Conservation (phyloP, 2,329 filamentous ascomycete genomes). For the Sarocladiaceae sp. region DNA sequence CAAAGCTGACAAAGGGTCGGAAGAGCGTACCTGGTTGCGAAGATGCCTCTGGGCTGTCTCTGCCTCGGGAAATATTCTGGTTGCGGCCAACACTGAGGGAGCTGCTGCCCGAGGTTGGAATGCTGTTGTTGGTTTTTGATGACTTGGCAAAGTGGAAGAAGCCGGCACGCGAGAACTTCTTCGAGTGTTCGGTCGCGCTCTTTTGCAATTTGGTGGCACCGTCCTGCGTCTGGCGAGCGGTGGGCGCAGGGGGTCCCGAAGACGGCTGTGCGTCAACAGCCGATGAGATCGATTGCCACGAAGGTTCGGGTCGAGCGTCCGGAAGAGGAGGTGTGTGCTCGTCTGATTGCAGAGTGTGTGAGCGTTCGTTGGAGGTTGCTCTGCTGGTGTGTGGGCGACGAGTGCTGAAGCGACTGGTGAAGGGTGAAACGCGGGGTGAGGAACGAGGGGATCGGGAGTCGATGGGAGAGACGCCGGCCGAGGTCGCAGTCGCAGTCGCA, state of each 20-base stretch:
- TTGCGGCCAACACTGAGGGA: constrained; percentile 18
- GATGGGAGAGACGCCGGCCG: constrained; percentile 24
- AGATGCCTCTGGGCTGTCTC: constrained; percentile 23
- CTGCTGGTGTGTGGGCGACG: constrained; percentile 18
- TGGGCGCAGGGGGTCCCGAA: neutral
- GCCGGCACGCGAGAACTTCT: constrained; percentile 27
- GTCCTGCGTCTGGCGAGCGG: constrained; percentile 2
- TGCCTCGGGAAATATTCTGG: constrained; percentile 31
- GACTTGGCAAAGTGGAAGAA: constrained; percentile 47
- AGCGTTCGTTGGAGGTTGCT: constrained; percentile 3
- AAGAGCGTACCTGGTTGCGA: constrained; percentile 28
- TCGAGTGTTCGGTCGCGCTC: constrained; percentile 27
- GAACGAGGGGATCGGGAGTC: constrained; percentile 16
- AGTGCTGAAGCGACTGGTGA: constrained; percentile 32
- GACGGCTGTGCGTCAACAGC: neutral
- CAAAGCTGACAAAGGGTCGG: constrained; percentile 10
- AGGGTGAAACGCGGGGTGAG: constrained; percentile 37
- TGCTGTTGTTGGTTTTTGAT: constrained; percentile 33
- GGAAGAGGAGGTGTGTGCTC: constrained; percentile 2
- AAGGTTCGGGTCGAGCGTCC: constrained; percentile 9
- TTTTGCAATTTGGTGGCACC: constrained; percentile 8
- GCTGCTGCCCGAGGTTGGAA: constrained; percentile 16
- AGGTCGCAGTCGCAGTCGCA: constrained; percentile 12
- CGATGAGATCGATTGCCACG: constrained; percentile 2
- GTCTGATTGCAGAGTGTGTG: neutral